Evolutionary conservation across 2,329 filamentous ascomycete genomes (phyloP), one percentile per base, ranked within the genome.

Genomic region (Leptographium radiaticola): DNA sequence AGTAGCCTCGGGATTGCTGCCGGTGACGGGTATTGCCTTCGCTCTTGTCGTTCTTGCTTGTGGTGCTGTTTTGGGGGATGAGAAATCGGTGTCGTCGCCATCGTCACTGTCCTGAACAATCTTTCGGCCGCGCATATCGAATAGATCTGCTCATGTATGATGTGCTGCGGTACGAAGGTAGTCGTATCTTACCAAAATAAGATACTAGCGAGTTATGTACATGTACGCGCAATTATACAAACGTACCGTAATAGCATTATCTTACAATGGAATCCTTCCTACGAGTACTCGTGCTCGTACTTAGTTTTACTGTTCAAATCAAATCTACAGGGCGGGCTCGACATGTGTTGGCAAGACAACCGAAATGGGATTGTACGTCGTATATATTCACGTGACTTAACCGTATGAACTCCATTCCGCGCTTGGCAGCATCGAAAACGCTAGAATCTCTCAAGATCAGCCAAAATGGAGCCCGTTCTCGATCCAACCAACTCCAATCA

Each of bases 81-180:
- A 33, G 34, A 49, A 47, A 30, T 50, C 36, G 39, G 49, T 43
- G 11, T 44, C 30, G 39, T 45, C n/a, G 16, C 57, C 56, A 45
- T 58, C 57, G 46, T 57, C 55, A 33, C 57, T 58, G 52, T 58
- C 57, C 13, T 51, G n/a, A 31, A 58, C 43, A 39, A 58, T 45
- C 8, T 46, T 49, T 16, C 57, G 53, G 15, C 43, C 42, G 20
- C 42, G 40, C 52, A 53, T 53, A 4, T 42, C 42, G 44, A 6
- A 12, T 52, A 45, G 8, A 7, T 11, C 42, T 45, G 50, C 33
- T 38, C 20, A n/a, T 52, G 44, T 12, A 30, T 10, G 10, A 40
- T 42, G 13, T 36, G 25, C n/a, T 2, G 11, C 8, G 8, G 39
- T 33, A 46, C 1, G 15, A 33, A 8, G 16, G 44, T 20, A 11